These are phyloP conservation scores for Phytophthora cajani DNA, from an alignment of 352 stramenopile genomes.

Conservation along the genomic window DNA sequence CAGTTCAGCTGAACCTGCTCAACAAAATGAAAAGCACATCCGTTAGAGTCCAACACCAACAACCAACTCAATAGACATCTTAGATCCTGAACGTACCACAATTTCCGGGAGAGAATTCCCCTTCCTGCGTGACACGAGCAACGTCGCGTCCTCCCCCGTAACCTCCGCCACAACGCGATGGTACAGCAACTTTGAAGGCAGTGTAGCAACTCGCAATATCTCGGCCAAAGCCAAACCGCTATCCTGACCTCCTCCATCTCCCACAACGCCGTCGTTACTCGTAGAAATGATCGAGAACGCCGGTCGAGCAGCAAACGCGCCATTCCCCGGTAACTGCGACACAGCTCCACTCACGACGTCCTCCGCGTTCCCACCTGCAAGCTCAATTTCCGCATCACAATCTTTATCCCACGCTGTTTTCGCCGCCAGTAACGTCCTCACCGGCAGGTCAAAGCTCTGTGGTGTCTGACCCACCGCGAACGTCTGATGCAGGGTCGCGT, in stretches of 20 bases:
- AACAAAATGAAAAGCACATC: not conserved
- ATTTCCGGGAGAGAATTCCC: slow-evolving; percentile 22
- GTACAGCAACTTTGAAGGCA: slow-evolving; percentile 51
- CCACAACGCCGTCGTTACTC: slow-evolving; percentile 16
- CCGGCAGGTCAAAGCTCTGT: slow-evolving; percentile 44
- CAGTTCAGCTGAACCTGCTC: slow-evolving; percentile 25
- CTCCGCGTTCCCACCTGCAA: slow-evolving; percentile 14
- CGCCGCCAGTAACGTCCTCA: slow-evolving; percentile 43
- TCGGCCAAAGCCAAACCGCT: slow-evolving; percentile 41
- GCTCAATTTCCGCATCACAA: slow-evolving; percentile 32
- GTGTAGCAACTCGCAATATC: slow-evolving; percentile 48
- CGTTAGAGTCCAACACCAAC: not conserved
- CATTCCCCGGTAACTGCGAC: slow-evolving; percentile 47
- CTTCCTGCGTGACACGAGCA: slow-evolving; percentile 41
- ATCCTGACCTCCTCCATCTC: slow-evolving; percentile 1
- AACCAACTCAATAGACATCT: too few relatives aligned
- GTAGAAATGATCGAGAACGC: slow-evolving; percentile 53
- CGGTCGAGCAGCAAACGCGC: slow-evolving; percentile 48
- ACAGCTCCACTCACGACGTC: slow-evolving; percentile 2
- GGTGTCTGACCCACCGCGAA: slow-evolving; percentile 46
- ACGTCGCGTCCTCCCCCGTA: slow-evolving; percentile 33
- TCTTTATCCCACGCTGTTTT: slow-evolving; percentile 37
- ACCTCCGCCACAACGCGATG: slow-evolving; percentile 47
- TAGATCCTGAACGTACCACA: slow-evolving; percentile 28
- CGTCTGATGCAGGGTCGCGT: slow-evolving; percentile 51